Base-by-base conservation (phyloP, 192 early-diverging fungal genomes). In the Umbelopsis ramanniana region DNA sequence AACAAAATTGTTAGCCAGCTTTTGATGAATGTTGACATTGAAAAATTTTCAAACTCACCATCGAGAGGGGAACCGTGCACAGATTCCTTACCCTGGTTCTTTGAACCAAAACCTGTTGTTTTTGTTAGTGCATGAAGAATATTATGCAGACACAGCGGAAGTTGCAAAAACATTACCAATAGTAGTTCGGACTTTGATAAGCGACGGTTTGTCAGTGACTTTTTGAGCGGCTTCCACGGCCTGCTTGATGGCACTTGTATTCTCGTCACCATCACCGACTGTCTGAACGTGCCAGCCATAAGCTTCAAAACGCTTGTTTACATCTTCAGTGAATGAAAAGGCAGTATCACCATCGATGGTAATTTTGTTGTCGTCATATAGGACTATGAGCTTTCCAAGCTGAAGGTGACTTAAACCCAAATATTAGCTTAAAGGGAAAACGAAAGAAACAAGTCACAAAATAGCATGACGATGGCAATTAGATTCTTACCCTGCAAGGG, bases 291-390 rank as follows among this genome's bases (percentile, higher is more conserved):
- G 96, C 96, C 96, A 99, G 40, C 95, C 97, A 82, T 97, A 99
- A 23, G 95, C 79, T 74, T 93, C 92, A 81, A 90, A 96, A 68
- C 96, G 91, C 85, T 92, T 86, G 53, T 81, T 75, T 24, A 97
- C 95, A 74, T 98, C 91, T 82, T 98, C 96, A 29, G 95, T 97
- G 76, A 98, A 99, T 12, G 94, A 91, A n/a, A 93, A 79, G 38
- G 83, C 82, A 67, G 90, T 92, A 45, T 88, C 87, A 67, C 95
- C 96, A 86, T 97, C 97, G 77, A 99, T 96, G 53, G 92, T 89
- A 82, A 99, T 93, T 73, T 95, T 85, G 84, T 99, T 99, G 76
- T 95, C 93, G 81, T 99, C 97, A 85, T 99, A 99, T 45, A 99
- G 81, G 22, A 88, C 91, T 72, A 98, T 95, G 67, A 99, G 85